These are phyloP conservation scores for Candida boleticola DNA, from an alignment of 805 yeast genomes.

Conservation along the genomic window DNA sequence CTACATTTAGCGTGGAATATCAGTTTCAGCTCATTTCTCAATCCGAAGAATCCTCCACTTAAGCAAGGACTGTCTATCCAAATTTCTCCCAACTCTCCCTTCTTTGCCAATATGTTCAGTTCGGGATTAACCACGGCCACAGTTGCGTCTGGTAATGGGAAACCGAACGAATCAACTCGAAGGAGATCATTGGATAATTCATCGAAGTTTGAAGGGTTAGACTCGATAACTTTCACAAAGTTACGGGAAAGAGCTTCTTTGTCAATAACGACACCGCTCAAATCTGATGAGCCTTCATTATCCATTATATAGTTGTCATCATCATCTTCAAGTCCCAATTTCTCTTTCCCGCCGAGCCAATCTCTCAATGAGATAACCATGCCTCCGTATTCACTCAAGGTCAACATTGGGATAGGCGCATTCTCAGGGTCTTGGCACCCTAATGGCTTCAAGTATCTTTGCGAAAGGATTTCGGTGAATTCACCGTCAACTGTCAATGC, in stretches of 20 bases:
- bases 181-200: constrained; percentile 41
- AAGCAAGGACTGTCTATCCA: constrained; percentile 96
- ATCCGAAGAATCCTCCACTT: constrained; percentile 86
- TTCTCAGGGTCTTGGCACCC: constrained; percentile 77
- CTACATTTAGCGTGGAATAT: constrained; percentile 82
- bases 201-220: constrained; percentile 50
- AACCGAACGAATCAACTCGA: constrained; percentile 89
- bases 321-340: constrained; percentile 38
- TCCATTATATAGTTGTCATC: not conserved
- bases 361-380: constrained; percentile 90
- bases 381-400: constrained; percentile 93
- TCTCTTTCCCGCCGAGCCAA: constrained; percentile 75
- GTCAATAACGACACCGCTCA: constrained; percentile 70
- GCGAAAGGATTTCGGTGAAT: constrained; percentile 82
- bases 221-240: constrained; percentile 63
- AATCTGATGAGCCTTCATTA: constrained; percentile 25
- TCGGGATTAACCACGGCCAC: constrained; percentile 95
- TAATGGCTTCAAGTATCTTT: constrained; percentile 85
- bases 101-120: constrained; percentile 68
- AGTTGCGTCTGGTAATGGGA: constrained; percentile 91
- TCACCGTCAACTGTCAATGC: constrained; percentile 91
- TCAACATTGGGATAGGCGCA: constrained; percentile 84
- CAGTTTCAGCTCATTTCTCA: constrained; percentile 59
- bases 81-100: constrained; percentile 86
- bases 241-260: constrained; percentile 72